Evolutionary conservation across 2,329 filamentous ascomycete species (phyloP).

Genomic region (Colletotrichum melonis): DNA sequence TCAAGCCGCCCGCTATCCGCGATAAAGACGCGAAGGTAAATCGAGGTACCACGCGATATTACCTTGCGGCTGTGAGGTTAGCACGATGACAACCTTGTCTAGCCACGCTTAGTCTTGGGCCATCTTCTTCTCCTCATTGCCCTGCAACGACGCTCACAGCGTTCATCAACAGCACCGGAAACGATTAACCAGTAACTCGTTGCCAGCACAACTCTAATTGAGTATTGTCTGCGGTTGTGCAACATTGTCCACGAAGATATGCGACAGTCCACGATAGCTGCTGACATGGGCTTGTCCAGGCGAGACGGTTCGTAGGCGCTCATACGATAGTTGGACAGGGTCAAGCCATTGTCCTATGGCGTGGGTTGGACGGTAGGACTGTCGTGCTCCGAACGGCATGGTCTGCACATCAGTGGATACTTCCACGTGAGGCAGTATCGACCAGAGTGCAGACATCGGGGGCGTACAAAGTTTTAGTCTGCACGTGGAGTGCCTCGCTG

Average conservation of each 20-base stretch:
- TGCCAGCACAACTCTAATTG: neutral
- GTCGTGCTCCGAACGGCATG: conserved; percentile 25
- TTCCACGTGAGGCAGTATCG: conserved; percentile 35
- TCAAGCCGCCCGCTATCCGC: neutral
- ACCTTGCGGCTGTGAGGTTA: conserved; percentile 15
- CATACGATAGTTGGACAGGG: conserved; percentile 32
- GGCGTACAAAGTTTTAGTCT: conserved; percentile 35
- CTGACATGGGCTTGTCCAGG: neutral
- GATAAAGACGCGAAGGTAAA: neutral
- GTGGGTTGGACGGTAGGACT: conserved; percentile 15
- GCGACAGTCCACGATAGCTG: neutral
- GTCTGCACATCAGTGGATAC: conserved; percentile 35
- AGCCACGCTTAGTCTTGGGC: neutral
- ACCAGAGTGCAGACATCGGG: conserved; percentile 26
- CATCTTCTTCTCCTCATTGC: neutral
- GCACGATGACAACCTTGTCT: conserved; percentile 3
- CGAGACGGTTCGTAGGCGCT: conserved; percentile 17
- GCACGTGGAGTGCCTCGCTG: conserved; percentile 27
- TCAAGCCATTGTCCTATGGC: conserved; percentile 24
- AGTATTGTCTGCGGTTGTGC: neutral
- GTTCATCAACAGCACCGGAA: neutral
- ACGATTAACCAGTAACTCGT: neutral
- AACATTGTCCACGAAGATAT: neutral
- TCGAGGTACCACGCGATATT: conserved; percentile 3
- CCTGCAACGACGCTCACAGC: neutral